Percentiles rank a stretch among this genome's conserved stretches.
Conservation (phyloP, 345 rosid species). For the Populus ilicifolia region DNA sequence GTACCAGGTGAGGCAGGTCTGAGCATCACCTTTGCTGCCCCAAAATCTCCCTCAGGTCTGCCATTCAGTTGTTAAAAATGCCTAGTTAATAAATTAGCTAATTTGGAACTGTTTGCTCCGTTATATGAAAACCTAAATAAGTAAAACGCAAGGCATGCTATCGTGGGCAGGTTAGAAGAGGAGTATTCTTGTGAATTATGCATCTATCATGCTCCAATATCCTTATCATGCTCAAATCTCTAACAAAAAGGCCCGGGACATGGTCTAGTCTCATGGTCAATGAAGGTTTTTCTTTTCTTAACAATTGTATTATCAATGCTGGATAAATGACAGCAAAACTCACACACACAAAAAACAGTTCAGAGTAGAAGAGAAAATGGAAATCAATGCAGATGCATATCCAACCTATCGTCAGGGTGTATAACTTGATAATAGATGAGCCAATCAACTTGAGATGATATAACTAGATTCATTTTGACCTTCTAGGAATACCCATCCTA, state of each 20-base stretch:
- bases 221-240: not conserved
- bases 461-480: not conserved
- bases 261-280: not conserved
- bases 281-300: not conserved
- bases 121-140: not conserved
- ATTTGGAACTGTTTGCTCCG: not conserved
- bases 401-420: not conserved
- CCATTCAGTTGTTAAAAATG: slow-evolving; percentile 9
- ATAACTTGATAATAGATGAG: not conserved
- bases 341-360: not conserved
- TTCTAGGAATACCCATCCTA: not conserved
- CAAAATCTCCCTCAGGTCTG: slow-evolving; percentile 78
- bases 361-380: not conserved
- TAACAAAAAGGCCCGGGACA: not conserved
- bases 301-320: not conserved
- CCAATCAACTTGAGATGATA: not conserved
- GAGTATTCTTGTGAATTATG: not conserved
- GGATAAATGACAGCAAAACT: not conserved
- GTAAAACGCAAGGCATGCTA: not conserved
- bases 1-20: slow-evolving; percentile 93
- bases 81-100: not conserved
- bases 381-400: not conserved
- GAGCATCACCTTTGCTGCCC: slow-evolving; percentile 93
- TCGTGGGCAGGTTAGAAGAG: not conserved
- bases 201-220: not conserved